These are phyloP conservation scores for Arabidopsis arenosa DNA, from an alignment of 345 rosid species.

Conservation along the genomic window DNA sequence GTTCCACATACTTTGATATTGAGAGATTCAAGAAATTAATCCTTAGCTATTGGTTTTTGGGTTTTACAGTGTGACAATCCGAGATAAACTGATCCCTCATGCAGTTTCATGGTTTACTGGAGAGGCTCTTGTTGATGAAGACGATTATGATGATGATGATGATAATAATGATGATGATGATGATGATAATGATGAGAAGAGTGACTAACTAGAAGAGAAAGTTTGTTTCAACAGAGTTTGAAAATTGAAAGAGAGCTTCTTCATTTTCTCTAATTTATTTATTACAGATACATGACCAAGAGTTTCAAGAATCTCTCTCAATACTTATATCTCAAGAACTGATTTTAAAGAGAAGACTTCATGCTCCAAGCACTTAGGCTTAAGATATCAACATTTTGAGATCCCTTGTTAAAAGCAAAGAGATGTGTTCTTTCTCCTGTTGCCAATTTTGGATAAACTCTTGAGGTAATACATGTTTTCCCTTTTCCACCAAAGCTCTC, in stretches of 20 bases:
- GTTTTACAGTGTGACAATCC: conserved; percentile 71
- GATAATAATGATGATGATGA: conserved; percentile 35
- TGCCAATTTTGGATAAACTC: conserved; percentile 70
- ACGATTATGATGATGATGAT: conserved; percentile 38
- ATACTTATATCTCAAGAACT: conserved; percentile 5
- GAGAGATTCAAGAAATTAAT: neutral
- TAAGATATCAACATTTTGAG: conserved; percentile 48
- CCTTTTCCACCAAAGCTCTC: conserved; percentile 86
- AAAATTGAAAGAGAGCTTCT: conserved; percentile 14
- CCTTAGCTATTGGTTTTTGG: neutral
- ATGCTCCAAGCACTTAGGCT: conserved; percentile 75
- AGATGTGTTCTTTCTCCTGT: conserved; percentile 49
- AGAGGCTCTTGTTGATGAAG: conserved; percentile 75
- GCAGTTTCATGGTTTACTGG: conserved; percentile 99
- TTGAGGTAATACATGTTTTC: conserved; percentile 66
- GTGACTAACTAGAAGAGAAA: conserved; percentile 51
- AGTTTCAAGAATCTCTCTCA: conserved; percentile 32
- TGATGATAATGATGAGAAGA: conserved; percentile 49
- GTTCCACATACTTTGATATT: conserved; percentile 28
- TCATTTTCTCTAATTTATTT: conserved; percentile 18
- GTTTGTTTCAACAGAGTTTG: conserved; percentile 35
- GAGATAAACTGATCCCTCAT: conserved; percentile 84
- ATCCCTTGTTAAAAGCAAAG: conserved; percentile 69
- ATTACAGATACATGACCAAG: conserved; percentile 20
- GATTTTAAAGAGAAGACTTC: conserved; percentile 42